These are phyloP conservation scores for Coemansia sp. DNA, from an alignment of 192 early-diverging fungal species.

Conservation along the genomic window DNA sequence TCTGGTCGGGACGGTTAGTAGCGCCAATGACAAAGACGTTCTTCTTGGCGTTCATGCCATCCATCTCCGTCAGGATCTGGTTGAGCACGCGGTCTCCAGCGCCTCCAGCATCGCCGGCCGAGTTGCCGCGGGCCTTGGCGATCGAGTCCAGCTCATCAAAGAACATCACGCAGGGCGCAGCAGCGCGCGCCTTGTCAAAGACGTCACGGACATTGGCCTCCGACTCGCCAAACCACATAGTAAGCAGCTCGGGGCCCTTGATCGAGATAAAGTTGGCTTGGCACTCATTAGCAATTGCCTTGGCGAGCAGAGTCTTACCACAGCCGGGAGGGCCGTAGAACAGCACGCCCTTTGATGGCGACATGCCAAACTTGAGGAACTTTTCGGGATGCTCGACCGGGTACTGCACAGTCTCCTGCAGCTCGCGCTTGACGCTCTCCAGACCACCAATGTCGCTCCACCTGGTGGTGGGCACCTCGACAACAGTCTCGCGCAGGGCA, in stretches of 20 bases:
- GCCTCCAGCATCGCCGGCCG: constrained; percentile 84
- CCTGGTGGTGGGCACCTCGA: constrained; percentile 92
- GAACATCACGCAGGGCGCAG: constrained; percentile 99
- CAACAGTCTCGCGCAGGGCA: constrained; percentile 98
- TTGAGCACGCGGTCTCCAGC: constrained; percentile 98
- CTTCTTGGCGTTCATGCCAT: constrained; percentile 99
- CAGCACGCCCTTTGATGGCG: constrained; percentile 94
- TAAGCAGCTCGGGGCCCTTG: constrained; percentile 98
- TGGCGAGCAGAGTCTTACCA: constrained; percentile 98
- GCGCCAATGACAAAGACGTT: constrained; percentile 99
- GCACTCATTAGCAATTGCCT: constrained; percentile 99
- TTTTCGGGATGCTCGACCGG: constrained; percentile 99
- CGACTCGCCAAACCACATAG: constrained; percentile 99
- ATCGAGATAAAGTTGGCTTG: constrained; percentile 99
- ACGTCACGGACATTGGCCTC: constrained; percentile 99
- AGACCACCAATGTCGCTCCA: constrained; percentile 99
- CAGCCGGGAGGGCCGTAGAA: constrained; percentile 99
- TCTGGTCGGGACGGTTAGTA: constrained; percentile 98
- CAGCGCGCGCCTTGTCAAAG: constrained; percentile 98
- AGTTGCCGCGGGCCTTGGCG: constrained; percentile 90
- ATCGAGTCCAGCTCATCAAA: constrained; percentile 99
- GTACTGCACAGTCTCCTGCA: constrained; percentile 99
- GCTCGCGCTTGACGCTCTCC: constrained; percentile 97
- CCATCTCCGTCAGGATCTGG: constrained; percentile 99
- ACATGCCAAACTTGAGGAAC: constrained; percentile 98